Base-by-base conservation (phyloP, 768 basidiomycete genomes). In the Favolaschia claudopus region DNA sequence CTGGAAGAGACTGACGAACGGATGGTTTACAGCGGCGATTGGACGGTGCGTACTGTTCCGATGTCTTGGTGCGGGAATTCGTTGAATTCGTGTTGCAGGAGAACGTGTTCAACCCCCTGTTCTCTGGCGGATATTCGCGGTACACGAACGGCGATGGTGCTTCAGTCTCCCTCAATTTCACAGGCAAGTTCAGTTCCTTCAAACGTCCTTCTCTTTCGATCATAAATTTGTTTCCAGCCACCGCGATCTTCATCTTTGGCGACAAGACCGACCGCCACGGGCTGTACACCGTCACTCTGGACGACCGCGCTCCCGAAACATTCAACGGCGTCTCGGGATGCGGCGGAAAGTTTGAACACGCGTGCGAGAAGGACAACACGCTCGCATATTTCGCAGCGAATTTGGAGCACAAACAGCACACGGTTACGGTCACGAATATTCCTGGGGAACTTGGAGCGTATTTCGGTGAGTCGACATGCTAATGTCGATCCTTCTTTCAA, bases 261-360 rank as follows among this genome's bases (percentile, higher is more conserved):
- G 67, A 67, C 33, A 67, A 67, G 43, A 65, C 62, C 19, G 58
- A 60, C 40, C 57, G 68, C 19, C 67, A 70, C 42, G 63, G 69
- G 20, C 42, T 58, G 28, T 70, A 64, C 50, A 60, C 60, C 29
- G 66, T 69, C n/a, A 22, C 42, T 2, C 55, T 69, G 33, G 67
- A 70, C 48, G 20, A 40, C 25, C 27, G 22, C 31, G 32, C 55
- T 2, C 56, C 46, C 24, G 4, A 37, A 22, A 52, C 49, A 12
- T 62, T 62, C 56, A 55, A 65, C 53, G 64, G 64, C 37, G 60
- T 65, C 50, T 65, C 64, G 0, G 64, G 64, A 0, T 65, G 64
- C 56, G 64, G 64, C 28, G 64, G 64, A 5, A 60, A 40, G 5
- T 65, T 65, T 15, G 59, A 54, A 17, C 56, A 61, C 19, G 56